phyloP scores from a whole-genome alignment of 2,329 filamentous ascomycete species.

The Fusarium clavum region DNA sequence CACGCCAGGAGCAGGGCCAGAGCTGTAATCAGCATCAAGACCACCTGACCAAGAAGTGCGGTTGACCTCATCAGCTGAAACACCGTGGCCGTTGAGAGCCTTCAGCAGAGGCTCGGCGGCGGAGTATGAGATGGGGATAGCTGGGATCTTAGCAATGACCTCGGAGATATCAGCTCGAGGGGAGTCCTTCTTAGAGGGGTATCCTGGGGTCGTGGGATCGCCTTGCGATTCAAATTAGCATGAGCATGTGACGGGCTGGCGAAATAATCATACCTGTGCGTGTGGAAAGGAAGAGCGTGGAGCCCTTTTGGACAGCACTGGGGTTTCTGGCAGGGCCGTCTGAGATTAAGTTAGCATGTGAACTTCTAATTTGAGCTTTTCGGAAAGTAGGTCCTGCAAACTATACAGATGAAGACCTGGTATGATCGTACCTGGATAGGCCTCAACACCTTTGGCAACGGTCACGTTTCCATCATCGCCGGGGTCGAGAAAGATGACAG shows the following conservation, averaged over 20 bases:
- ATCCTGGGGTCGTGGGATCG: slow-evolving; percentile 84
- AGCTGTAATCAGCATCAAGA: slow-evolving; percentile 57
- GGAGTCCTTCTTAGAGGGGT: slow-evolving; percentile 79
- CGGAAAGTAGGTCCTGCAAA: no score
- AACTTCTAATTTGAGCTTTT: no score
- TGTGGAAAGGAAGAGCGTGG: slow-evolving; percentile 75
- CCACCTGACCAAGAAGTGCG: slow-evolving; percentile 68
- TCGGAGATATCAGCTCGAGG: slow-evolving; percentile 71
- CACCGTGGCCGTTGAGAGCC: slow-evolving; percentile 80
- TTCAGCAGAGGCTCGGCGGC: slow-evolving; percentile 83
- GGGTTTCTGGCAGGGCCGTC: slow-evolving; percentile 80
- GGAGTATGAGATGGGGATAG: slow-evolving; percentile 81
- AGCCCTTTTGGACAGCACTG: slow-evolving; percentile 82
- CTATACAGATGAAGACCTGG: accelerated
- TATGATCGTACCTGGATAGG: slow-evolving; percentile 67
- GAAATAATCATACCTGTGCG: slow-evolving; percentile 55
- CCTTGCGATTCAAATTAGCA: no score
- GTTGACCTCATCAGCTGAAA: slow-evolving; percentile 74
- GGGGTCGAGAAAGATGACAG: slow-evolving; percentile 84
- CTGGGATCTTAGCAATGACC: slow-evolving; percentile 80
- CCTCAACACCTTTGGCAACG: slow-evolving; percentile 76
- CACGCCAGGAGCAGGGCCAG: slow-evolving; percentile 63
- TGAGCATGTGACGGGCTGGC: no score
- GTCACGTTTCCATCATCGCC: slow-evolving; percentile 85
- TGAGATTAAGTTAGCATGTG: no score